Evolutionary conservation across 257 asterid genomes (phyloP).

Genomic region (Solanum ahanhuiri): DNA sequence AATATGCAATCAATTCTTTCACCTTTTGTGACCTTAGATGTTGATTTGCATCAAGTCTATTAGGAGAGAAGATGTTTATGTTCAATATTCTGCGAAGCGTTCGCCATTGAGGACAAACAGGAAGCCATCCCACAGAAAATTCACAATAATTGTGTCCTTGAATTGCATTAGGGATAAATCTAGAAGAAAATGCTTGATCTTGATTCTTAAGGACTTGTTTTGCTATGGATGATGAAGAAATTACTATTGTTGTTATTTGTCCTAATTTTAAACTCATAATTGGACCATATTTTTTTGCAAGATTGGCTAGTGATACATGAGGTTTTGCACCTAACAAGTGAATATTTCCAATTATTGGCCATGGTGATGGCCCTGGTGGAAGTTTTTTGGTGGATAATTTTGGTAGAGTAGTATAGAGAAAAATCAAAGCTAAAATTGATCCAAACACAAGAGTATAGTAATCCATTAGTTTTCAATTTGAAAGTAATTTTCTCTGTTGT

Average conservation of each 20-base stretch:
- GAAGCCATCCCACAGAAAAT: background rate
- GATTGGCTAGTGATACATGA: background rate
- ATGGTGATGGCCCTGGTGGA: background rate
- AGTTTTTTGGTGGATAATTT: background rate
- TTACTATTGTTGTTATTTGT: background rate
- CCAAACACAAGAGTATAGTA: slow-evolving; percentile 24
- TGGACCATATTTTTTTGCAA: slow-evolving; percentile 18
- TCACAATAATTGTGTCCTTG: slow-evolving; percentile 1
- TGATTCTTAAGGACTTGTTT: slow-evolving; percentile 4
- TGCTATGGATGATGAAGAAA: slow-evolving; percentile 3
- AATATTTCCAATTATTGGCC: background rate
- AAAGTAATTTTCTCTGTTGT: too few relatives aligned
- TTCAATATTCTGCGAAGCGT: background rate
- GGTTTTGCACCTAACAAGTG: background rate
- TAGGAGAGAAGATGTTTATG: background rate
- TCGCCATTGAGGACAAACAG: background rate
- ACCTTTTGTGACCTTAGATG: slow-evolving; percentile 8
- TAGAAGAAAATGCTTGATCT: slow-evolving; percentile 1
- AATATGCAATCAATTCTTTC: background rate
- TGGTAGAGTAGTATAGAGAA: background rate
- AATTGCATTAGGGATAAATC: slow-evolving; percentile 6
- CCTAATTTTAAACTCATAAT: slow-evolving; percentile 4
- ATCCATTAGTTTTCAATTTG: background rate
- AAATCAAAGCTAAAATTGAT: slow-evolving; percentile 20
- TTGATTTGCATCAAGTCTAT: slow-evolving; percentile 6